Base-by-base conservation (phyloP, 192 early-diverging fungal genomes). In the Coemansia sp. region DNA sequence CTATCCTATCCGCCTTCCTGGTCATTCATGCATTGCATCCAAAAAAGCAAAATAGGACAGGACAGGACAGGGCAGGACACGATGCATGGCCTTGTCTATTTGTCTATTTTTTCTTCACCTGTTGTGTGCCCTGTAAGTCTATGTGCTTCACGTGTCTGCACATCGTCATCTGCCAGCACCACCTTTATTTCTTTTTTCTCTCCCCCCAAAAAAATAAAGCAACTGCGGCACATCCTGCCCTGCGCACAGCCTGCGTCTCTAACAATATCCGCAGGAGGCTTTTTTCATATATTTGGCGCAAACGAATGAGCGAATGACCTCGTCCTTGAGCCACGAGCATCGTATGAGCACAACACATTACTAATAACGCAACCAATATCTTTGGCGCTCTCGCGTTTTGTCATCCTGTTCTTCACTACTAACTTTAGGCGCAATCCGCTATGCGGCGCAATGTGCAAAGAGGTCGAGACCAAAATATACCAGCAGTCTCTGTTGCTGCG, bases 371-470 rank as follows among this genome's bases (percentile, higher is more conserved):
- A 36, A 18, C 8, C 20, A 22, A 22, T 32, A 20, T 61, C 13
- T 34, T 19, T 49, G 4, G 4, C 30, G 54, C 5, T 14, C 30
- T 55, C 22, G 30, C 29, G 2, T 45, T 36, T 59, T 45, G 3
- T 46, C 20, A 51, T 42, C 22, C 56, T 59, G 3, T 16, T 22
- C 34, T 49, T 50, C 16, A 49, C 18, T 19, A 35, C 53, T 71
- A 55, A 47, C 50, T 60, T 39, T 80, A 80, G 77, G 29, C 47
- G 65, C 34, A 80, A 80, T 35, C 77, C 77, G n/a, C 60, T 80
- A 29, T 52, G 77, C 65, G 39, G 54, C 5, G 55, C 77, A 48
- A 80, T 74, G 77, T 70, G 68, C 50, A 69, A 67, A 29, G 70
- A 80, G 4, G 27, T 74, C 23, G 68, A 80, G 47, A 35, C 34